Evolutionary conservation across 2,329 filamentous ascomycete species (phyloP).

Genomic region (Fusarium robinianum): DNA sequence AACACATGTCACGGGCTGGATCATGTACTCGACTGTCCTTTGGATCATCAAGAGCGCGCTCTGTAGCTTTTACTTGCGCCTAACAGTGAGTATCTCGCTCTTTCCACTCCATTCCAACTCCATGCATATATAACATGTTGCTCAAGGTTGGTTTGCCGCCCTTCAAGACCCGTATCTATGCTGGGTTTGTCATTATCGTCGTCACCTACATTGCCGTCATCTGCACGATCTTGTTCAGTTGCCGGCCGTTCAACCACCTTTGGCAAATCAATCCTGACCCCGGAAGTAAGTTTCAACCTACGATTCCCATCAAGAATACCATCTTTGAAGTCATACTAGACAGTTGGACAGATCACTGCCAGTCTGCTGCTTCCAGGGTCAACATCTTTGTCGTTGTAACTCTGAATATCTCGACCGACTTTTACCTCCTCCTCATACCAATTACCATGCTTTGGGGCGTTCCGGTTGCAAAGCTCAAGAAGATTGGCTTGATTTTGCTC

Average conservation of each 20-base stretch:
- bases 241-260: slow-evolving; percentile 40
- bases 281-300: slow-evolving; percentile 38
- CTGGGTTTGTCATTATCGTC: slow-evolving; percentile 40
- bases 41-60: slow-evolving; percentile 58
- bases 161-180: slow-evolving; percentile 30
- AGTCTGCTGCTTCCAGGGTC: slow-evolving; percentile 45
- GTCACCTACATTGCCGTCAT: slow-evolving; percentile 40
- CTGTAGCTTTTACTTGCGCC: slow-evolving; percentile 54
- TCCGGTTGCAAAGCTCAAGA: slow-evolving; percentile 51
- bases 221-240: slow-evolving; percentile 40
- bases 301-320: no score
- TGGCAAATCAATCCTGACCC: slow-evolving; percentile 49
- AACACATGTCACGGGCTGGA: slow-evolving; percentile 56
- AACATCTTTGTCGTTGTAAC: slow-evolving; percentile 42
- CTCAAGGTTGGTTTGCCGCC: slow-evolving; percentile 2
- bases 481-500: slow-evolving; percentile 54
- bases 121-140: neutral
- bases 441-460: slow-evolving; percentile 57
- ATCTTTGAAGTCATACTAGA: slow-evolving; percentile 48
- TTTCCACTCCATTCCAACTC: neutral
- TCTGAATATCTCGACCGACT: slow-evolving; percentile 45
- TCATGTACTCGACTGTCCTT: slow-evolving; percentile 52
- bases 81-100: slow-evolving; percentile 46
- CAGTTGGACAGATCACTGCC: slow-evolving; percentile 45
- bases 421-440: slow-evolving; percentile 46